phyloP scores from a whole-genome alignment of 2,329 filamentous ascomycete species.

The Macroventuria anomochaeta region DNA sequence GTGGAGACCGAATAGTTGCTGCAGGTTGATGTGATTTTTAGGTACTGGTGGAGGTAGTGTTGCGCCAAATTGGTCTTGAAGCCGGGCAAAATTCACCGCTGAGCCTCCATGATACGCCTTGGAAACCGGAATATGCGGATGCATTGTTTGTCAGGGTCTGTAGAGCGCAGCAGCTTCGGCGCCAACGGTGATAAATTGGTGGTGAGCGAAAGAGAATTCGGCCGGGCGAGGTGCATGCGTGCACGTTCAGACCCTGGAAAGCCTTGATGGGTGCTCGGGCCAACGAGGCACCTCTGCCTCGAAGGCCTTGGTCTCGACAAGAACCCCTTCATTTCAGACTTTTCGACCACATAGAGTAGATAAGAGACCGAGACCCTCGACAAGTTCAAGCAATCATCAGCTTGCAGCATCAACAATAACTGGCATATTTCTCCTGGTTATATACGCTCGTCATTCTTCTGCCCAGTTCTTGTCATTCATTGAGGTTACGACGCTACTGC shows the following conservation, averaged over 20 bases:
- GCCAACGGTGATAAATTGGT: neutral
- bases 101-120: conserved; percentile 1
- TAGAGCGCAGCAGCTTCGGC: conserved; percentile 1
- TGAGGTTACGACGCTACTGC: conserved; percentile 6
- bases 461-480: conserved; percentile 6
- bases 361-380: conserved; percentile 8
- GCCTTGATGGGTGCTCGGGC: conserved; percentile 3
- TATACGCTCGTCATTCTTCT: neutral
- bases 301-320: conserved; percentile 4
- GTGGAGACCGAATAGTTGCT: conserved; percentile 1
- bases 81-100: conserved; percentile 4
- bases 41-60: neutral
- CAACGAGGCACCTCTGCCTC: neutral
- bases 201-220: conserved; percentile 5
- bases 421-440: neutral
- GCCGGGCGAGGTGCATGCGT: conserved; percentile 13
- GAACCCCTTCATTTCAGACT: conserved; percentile 18
- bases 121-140: conserved; percentile 8
- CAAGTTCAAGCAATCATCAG: neutral
- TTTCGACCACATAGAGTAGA: conserved; percentile 7
- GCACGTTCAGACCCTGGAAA: conserved; percentile 8
- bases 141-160: neutral
- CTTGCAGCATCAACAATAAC: neutral
- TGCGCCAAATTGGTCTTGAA: neutral
- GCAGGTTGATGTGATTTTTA: neutral